Conservation (phyloP, 345 rosid genomes). For the Isatis tinctoria region DNA sequence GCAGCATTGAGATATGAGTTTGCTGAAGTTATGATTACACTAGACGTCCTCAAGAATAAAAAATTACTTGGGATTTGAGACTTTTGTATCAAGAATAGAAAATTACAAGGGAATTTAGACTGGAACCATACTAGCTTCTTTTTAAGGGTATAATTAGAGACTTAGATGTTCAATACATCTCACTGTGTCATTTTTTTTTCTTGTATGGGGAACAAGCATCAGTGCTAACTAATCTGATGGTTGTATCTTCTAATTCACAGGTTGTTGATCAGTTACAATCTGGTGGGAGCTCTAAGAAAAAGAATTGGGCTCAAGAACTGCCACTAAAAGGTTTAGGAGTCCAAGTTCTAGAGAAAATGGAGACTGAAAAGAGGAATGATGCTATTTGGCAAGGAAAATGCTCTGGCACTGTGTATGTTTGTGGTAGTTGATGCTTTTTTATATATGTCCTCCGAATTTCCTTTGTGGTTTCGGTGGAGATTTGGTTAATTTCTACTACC, state of each 20-base stretch:
- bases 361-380: conserved; percentile 67
- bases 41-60: not conserved
- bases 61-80: not conserved
- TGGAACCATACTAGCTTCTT: not conserved
- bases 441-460: not conserved
- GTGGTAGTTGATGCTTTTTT: conserved; percentile 5
- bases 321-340: conserved; percentile 66
- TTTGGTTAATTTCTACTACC: not conserved
- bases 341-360: conserved; percentile 61
- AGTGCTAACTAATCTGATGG: not conserved
- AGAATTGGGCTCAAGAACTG: conserved; percentile 54
- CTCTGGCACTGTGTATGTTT: conserved; percentile 98
- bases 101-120: not conserved
- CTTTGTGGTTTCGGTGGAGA: not conserved
- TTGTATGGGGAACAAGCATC: not conserved
- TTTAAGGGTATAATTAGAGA: not conserved
- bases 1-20: not conserved
- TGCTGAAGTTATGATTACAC: not conserved
- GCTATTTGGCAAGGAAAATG: conserved; percentile 93
- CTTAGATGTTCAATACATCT: not conserved
- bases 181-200: not conserved
- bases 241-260: conserved; percentile 37
- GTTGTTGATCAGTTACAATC: conserved; percentile 92
- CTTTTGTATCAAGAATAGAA: not conserved
- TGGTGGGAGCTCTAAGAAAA: conserved; percentile 66